Evolutionary conservation across 805 yeast species (phyloP).

Genomic region (Candida sonorensis): DNA sequence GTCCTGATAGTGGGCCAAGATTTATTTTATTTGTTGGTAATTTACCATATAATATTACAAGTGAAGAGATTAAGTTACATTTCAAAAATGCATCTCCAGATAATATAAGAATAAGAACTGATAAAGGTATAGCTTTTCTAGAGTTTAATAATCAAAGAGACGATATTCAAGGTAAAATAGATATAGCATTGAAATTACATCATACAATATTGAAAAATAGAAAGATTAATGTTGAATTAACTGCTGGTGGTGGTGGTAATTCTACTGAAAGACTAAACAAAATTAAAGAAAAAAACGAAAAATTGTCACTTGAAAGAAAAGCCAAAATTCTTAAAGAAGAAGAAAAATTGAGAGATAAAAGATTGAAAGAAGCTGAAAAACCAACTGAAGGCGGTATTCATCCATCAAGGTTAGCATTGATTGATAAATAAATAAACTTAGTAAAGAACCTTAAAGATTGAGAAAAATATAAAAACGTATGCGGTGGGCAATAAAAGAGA

Average conservation of each 20-base stretch:
- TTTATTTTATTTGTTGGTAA: constrained; percentile 88
- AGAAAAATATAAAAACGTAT: no score
- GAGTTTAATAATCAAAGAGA: constrained; percentile 60
- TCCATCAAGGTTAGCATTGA: constrained; percentile 58
- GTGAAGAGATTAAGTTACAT: constrained; percentile 58
- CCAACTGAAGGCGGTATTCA: constrained; percentile 38
- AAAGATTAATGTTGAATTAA: constrained; percentile 89
- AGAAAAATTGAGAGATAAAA: constrained; percentile 31
- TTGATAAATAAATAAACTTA: constrained; percentile 19
- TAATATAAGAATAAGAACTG: constrained; percentile 67
- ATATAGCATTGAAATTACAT: constrained; percentile 77
- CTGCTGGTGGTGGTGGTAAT: constrained; percentile 98
- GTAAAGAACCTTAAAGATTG: no score
- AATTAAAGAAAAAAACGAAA: constrained; percentile 71
- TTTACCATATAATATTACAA: constrained; percentile 65
- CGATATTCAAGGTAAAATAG: constrained; percentile 75
- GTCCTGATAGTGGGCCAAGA: constrained; percentile 42
- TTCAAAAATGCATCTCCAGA: constrained; percentile 72
- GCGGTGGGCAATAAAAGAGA: no score
- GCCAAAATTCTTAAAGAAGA: constrained; percentile 46
- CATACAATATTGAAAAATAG: constrained; percentile 63
- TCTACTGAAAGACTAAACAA: constrained; percentile 60
- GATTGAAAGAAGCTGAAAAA: constrained; percentile 5
- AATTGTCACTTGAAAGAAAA: constrained; percentile 62
- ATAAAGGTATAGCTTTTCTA: constrained; percentile 86